Base-by-base conservation (phyloP, 805 yeast species). In the Lipomyces chichibuensis region DNA sequence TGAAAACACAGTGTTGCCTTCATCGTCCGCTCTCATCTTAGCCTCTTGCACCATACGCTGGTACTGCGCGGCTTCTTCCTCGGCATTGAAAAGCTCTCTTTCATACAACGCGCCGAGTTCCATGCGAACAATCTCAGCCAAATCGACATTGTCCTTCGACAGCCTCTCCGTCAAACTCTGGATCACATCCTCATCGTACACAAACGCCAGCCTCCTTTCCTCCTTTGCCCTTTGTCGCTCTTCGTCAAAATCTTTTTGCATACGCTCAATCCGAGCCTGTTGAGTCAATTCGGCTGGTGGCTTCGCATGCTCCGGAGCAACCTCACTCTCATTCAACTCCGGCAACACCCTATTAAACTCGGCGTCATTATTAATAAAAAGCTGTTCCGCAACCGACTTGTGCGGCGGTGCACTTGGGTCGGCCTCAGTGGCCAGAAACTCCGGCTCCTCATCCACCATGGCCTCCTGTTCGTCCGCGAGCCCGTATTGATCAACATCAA, bases 371-470 rank as follows among this genome's bases (percentile, higher is more conserved):
- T 25, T 33, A 49, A 59, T 37, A 58, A 54, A 65, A 13, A 39
- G 9, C 17, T 35, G 59, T 59, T 65, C 66, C 29, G 52, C 62
- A 13, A 13, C 54, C 39, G 59, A 37, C 27, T 27, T 52, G 14
- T 39, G 54, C 6, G 51, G 59, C 20, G 58, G 20, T 17, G 33
- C 57, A 11, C 20, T 25, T 6, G 62, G 64, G 25, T 49, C 59
- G 14, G 55, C 51, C 33, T 65, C 66, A 8, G 64, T 60, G 9
- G 60, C 46, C 11, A 64, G 59, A 59, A 67, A 67, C 61, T 62
- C 54, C 14, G 66, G 59, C n/a, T 67, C 70, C 35, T 67, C 70
- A 33, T 65, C 70, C 14, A 67, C 68, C 49, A 56, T 68, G 29
- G 70, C 70, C 27, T 67, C 70, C 54, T 64, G 60, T 43, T 25